phyloP scores from a whole-genome alignment of 2,329 filamentous ascomycete species.

The Magnaporthiopsis poae region DNA sequence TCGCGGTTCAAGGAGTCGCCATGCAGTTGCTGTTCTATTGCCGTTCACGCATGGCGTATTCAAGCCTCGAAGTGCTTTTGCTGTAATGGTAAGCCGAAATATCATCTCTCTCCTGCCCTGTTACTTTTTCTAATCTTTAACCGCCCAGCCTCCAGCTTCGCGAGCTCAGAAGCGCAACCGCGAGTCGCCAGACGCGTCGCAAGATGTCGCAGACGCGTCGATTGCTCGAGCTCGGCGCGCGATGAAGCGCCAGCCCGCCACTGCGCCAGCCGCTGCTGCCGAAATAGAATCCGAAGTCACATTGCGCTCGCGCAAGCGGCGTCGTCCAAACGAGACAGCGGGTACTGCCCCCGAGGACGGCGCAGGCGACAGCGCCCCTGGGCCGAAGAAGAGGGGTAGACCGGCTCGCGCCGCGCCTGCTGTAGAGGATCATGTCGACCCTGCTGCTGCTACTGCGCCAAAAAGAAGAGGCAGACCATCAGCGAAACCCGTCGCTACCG shows the following conservation, averaged over 20 bases:
- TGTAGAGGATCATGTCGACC: background rate
- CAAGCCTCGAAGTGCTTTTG: background rate
- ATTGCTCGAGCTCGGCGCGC: slow-evolving; percentile 4
- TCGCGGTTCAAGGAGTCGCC: background rate
- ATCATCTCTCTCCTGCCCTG: too few relatives aligned
- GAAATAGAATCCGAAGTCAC: background rate
- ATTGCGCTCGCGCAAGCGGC: background rate
- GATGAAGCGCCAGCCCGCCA: slow-evolving; percentile 9
- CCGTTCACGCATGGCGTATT: background rate
- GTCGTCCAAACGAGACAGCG: slow-evolving; percentile 7
- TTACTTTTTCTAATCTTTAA: background rate
- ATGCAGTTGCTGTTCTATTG: background rate
- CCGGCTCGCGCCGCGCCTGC: background rate
- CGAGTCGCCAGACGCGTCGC: slow-evolving; percentile 19
- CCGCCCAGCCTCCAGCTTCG: slow-evolving; percentile 16
- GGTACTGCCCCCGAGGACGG: background rate
- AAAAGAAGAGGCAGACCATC: background rate
- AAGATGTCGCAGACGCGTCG: slow-evolving; percentile 16
- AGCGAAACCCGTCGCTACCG: background rate
- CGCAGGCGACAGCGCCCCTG: too few relatives aligned
- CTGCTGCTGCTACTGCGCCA: too few relatives aligned
- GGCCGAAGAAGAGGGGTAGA: background rate
- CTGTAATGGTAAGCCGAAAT: background rate
- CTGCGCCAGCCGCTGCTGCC: background rate
- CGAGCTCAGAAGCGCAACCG: slow-evolving; percentile 26